Evolutionary conservation across 768 basidiomycete species (phyloP), one percentile per base, ranked within the genome.

Genomic region (Leccinum pellstonianum): DNA sequence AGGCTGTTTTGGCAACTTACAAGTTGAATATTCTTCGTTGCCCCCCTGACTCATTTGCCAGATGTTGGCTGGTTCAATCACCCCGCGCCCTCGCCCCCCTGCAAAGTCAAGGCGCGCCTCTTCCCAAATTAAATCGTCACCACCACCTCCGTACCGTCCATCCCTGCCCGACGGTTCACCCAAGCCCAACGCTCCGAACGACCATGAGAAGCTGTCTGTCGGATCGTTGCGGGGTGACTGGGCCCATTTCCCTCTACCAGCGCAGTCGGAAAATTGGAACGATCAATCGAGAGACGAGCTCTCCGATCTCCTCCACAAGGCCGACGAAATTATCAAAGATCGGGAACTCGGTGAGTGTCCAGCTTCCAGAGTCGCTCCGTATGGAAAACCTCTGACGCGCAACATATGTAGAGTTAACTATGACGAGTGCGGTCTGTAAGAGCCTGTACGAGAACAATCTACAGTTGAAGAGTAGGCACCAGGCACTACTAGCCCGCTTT

Each of bases 221-320:
- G 64, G 56, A 17, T 61, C 71, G 15, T 49, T 59, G 12, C 62
- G 29, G 3, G 43, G 50, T 33, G 61, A 63, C 38, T 64, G 67
- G 63, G 3, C 57, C 21, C 55, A 10, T 33, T 53, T 64, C 4
- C 56, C 64, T 17, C 71, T 77, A 54, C 62, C 75, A 15, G 72
- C 74, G 5, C 65, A 60, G 53, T 63, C 72, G 21, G 75, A 79
- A 25, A 78, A 80, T 23, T 85, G 86, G 86, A 77, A 81, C 60
- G 87, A 86, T 63, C 82, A 77, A 67, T 89, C 88, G n/a, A 80
- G 84, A 41, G 90, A 88, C 66, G 89, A 91, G 65, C 79, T 94
- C 49, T 79, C 85, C 4, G 81, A 81, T 47, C 77, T 93, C 47
- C 80, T 94, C 37, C 74, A 84, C 49, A 86, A 86, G 69, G 92